phyloP scores from a whole-genome alignment of 352 stramenopile species.

The Globisporangium barbulae region DNA sequence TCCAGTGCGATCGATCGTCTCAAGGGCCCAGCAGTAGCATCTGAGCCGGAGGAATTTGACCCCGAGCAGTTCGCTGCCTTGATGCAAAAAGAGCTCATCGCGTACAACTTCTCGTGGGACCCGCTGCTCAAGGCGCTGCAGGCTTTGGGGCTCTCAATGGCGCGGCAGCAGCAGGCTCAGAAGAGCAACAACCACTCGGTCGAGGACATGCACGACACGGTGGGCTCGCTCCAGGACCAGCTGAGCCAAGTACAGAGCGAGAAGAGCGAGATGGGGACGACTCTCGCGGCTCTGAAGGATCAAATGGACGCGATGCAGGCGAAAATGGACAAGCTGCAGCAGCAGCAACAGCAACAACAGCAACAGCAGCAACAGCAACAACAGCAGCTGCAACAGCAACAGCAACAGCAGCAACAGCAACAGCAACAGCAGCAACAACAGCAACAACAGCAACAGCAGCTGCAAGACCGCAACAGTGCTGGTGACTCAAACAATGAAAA shows the following conservation, averaged over 20 bases:
- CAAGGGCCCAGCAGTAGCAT: slow-evolving; percentile 4
- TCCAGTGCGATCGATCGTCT: neutral
- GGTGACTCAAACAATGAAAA: slow-evolving; percentile 1
- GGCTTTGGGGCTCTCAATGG: slow-evolving; percentile 48
- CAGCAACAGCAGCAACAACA: slow-evolving; percentile 10
- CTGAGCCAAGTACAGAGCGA: slow-evolving; percentile 41
- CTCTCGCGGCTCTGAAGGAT: slow-evolving; percentile 45
- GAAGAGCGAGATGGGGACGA: slow-evolving; percentile 47
- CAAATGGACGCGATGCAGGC: slow-evolving; percentile 44
- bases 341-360: slow-evolving; percentile 17
- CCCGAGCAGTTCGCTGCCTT: slow-evolving; percentile 49
- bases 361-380: no score
- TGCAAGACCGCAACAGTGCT: slow-evolving; percentile 15
- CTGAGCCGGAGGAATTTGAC: slow-evolving; percentile 28
- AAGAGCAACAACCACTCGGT: slow-evolving; percentile 41
- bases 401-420: slow-evolving; percentile 20
- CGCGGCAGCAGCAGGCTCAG: slow-evolving; percentile 47
- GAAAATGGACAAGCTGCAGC: slow-evolving; percentile 37
- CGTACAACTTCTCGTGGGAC: slow-evolving; percentile 72
- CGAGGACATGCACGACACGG: slow-evolving; percentile 52
- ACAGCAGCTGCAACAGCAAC: slow-evolving; percentile 21
- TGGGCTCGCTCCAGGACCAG: slow-evolving; percentile 39
- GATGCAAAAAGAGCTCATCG: slow-evolving; percentile 64
- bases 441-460: slow-evolving; percentile 18
- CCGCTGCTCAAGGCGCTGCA: slow-evolving; percentile 65